Base-by-base conservation (phyloP, 306 rosid genomes). In the Ammopiptanthus mongolicus region DNA sequence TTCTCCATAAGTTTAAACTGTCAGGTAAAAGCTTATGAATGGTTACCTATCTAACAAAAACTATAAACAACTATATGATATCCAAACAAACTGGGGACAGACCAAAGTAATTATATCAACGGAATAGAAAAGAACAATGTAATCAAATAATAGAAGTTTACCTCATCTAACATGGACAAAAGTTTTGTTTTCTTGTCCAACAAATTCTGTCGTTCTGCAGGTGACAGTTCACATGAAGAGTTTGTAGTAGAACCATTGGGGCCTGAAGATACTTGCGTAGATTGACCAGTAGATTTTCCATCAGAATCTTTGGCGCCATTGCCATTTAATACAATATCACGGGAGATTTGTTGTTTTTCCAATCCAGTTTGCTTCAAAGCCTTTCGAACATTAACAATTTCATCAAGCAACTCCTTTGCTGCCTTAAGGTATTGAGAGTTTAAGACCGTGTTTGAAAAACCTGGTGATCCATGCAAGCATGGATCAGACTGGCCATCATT, bases 101-200 rank as follows among this genome's bases (percentile, higher is more conserved):
- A 68, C 33, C 44, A 67, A 18, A 42, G 59, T 1, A 53, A 12
- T 25, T 37, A 51, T 65, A 29, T 11, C 23, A 67, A 42, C 2
- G 9, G 37, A 66, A 29, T 28, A 50, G 15, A 52, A 56, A 51
- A 57, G 31, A 52, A 60, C 4, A 1, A 61, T 46, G 36, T 48
- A 31, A 52, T 17, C 13, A 34, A 78, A 52, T 9, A 31, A 17
- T 36, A 19, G 31, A 63, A 37, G 70, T 66, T 82, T 88, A 95
- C 99, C 91, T 95, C 97, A 57, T 91, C 88, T 81, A 95, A 78
- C 97, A 90, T 85, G 72, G 91, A 76, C 86, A 92, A 33, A 73
- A 95, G 97, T 50, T 86, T 91, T 14, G 88, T 85, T 80, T 86
- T 91, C 87, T 84, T 90, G 76, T 84, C 91, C 80, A 87, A 83